These are phyloP conservation scores for Acanthamoeba culbertsoni DNA, from an alignment of 208 protist genomes.

Conservation along the genomic window DNA sequence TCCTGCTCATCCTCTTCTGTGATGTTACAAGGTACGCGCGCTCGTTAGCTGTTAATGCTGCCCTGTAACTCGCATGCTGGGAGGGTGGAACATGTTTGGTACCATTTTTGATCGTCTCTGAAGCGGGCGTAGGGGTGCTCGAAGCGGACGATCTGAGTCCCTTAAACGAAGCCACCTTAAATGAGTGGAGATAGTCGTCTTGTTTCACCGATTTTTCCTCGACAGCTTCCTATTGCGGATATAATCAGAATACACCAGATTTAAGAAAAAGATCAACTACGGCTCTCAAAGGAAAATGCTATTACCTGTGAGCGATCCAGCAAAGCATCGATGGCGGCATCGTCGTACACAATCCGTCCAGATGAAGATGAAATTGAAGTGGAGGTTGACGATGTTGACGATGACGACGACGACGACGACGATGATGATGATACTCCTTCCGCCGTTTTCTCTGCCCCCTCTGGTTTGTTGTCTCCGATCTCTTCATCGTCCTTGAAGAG, in stretches of 20 bases:
- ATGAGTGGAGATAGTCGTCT: conserved; percentile 63
- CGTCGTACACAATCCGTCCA: conserved; percentile 61
- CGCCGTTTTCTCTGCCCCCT: background rate
- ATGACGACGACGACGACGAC: background rate
- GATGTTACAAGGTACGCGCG: background rate
- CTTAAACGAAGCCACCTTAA: conserved; percentile 58
- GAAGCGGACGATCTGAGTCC: background rate
- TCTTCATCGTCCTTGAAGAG: conserved; percentile 46
- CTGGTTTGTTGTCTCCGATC: background rate
- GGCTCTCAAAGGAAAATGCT: background rate
- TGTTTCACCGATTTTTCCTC: background rate
- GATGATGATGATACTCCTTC: too few species aligned
- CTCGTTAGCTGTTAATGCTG: background rate
- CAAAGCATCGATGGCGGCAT: conserved; percentile 53
- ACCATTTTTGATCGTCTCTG: background rate
- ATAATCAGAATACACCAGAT: background rate
- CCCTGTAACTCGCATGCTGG: too few species aligned
- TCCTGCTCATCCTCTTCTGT: conserved; percentile 16
- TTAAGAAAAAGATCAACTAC: background rate
- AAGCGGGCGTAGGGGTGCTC: background rate
- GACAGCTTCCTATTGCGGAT: background rate
- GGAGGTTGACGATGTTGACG: background rate
- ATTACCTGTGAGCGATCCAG: conserved; percentile 55
- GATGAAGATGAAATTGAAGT: too few species aligned
- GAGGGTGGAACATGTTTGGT: background rate